Conservation (phyloP, 768 basidiomycete species). For the Boletus patriciae region DNA sequence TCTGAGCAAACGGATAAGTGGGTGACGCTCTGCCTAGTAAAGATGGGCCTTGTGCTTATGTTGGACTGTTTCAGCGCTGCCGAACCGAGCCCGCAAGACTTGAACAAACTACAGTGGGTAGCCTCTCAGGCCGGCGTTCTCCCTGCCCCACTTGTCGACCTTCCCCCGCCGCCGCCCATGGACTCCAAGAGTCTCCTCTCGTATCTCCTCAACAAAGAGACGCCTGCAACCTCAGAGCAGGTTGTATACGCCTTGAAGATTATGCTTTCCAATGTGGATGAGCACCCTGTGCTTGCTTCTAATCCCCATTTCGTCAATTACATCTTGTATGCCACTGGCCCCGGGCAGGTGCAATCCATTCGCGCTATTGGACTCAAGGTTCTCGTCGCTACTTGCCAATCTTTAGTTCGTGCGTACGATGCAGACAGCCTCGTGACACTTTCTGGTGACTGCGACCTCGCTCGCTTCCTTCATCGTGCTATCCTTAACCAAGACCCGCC, state of each 20-base stretch:
- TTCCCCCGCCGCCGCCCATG: background rate
- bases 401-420: background rate
- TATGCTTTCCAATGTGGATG: background rate
- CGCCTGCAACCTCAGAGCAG: background rate
- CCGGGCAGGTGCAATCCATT: conserved; percentile 1
- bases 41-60: background rate
- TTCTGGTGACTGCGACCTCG: background rate
- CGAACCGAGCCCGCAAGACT: background rate
- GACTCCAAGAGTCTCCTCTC: background rate
- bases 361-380: background rate
- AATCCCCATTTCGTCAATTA: conserved; percentile 4
- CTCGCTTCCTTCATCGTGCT: conserved; percentile 1
- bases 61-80: background rate
- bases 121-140: background rate
- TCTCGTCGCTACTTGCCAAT: background rate
- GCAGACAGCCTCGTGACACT: background rate
- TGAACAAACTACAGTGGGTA: background rate
- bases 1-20: background rate
- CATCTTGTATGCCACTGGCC: background rate
- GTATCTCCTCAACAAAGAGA: conserved; percentile 3
- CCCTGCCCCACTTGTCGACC: background rate
- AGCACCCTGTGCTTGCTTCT: background rate
- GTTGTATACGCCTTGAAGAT: conserved; percentile 1
- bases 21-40: background rate
- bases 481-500: conserved; percentile 1